Conservation (phyloP, 106 monocot species). For the Dioscorea zingiberensis region DNA sequence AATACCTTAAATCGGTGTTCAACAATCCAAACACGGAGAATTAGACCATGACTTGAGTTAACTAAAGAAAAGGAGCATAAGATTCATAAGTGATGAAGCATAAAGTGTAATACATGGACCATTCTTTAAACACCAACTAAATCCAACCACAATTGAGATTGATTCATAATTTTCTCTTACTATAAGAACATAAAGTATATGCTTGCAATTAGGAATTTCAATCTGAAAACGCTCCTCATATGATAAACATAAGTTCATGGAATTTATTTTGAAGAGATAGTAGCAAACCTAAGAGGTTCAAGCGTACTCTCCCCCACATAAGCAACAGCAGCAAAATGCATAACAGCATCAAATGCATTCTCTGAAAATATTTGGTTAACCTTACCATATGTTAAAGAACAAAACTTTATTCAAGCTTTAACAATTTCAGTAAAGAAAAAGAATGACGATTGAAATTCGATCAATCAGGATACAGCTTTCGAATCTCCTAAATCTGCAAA, state of each 20-base stretch:
- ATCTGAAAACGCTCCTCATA: too few relatives aligned
- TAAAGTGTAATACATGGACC: too few relatives aligned
- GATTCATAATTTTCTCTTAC: too few relatives aligned
- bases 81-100: too few relatives aligned
- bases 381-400: constrained; percentile 28
- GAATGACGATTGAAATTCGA: not conserved
- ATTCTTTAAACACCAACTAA: too few relatives aligned
- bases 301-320: constrained; percentile 53
- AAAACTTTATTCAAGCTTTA: not conserved
- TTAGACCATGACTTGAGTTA: too few relatives aligned
- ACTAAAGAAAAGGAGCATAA: too few relatives aligned
- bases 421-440: not conserved
- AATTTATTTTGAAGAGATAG: not conserved
- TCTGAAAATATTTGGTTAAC: constrained; percentile 39
- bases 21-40: too few relatives aligned
- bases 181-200: too few relatives aligned
- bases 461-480: constrained; percentile 51
- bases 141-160: too few relatives aligned
- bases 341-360: constrained; percentile 53
- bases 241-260: not conserved
- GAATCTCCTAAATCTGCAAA: constrained; percentile 65
- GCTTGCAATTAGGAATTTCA: too few relatives aligned
- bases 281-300: constrained; percentile 44
- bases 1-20: too few relatives aligned
- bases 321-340: constrained; percentile 54